These are phyloP conservation scores for Tetratostichococcus sp. DNA, from an alignment of 139 green algal species.

Conservation along the genomic window DNA sequence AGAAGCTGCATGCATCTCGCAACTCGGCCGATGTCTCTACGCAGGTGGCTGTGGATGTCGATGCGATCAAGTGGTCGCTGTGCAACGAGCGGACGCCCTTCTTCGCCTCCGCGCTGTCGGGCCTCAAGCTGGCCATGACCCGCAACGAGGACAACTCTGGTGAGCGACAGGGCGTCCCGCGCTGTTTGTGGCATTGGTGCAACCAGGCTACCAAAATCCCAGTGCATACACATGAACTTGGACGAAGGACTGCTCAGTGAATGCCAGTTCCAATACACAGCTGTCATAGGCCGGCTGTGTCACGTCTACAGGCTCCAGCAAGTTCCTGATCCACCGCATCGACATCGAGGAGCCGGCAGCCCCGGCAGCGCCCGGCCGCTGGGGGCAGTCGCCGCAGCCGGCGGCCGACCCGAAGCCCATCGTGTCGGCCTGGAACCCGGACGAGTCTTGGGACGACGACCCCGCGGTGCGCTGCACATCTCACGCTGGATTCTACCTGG, in stretches of 20 bases:
- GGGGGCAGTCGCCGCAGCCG: no score
- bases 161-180: background rate
- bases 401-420: slow-evolving; percentile 17
- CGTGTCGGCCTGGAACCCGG: slow-evolving; percentile 58
- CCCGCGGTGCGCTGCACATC: slow-evolving; percentile 29
- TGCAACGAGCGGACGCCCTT: slow-evolving; percentile 34
- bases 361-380: background rate
- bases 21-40: no score
- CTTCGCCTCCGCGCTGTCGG: slow-evolving; percentile 21
- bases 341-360: slow-evolving; percentile 28
- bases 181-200: background rate
- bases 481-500: no score
- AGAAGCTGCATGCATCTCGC: no score
- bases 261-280: no score
- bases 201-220: no score
- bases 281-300: no score
- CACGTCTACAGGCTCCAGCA: slow-evolving; percentile 11
- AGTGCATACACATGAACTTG: no score
- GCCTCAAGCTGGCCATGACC: slow-evolving; percentile 29
- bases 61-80: slow-evolving; percentile 43
- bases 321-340: slow-evolving; percentile 36
- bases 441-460: slow-evolving; percentile 40
- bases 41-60: slow-evolving; percentile 30
- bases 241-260: no score
- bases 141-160: slow-evolving; percentile 40